phyloP scores from a whole-genome alignment of 2,329 filamentous ascomycete genomes.

The Stachybotrys elegans region DNA sequence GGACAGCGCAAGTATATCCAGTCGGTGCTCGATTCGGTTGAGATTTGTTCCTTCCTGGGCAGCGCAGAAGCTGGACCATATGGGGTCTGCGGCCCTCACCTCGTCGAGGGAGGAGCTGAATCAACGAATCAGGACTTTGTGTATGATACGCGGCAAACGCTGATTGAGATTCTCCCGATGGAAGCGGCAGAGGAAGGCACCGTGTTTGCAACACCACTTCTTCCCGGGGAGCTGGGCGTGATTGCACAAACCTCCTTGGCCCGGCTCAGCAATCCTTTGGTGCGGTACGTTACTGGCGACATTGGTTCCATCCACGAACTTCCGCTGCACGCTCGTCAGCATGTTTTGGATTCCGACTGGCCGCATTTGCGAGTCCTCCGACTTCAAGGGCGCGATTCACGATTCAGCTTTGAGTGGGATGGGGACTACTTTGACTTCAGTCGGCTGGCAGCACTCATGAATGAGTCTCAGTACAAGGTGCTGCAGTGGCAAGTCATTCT shows the following conservation, averaged over 20 bases:
- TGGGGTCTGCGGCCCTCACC: slow-evolving; percentile 23
- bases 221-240: slow-evolving; percentile 27
- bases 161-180: slow-evolving; percentile 30
- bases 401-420: slow-evolving; percentile 38
- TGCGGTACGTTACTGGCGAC: slow-evolving; percentile 39
- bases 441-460: slow-evolving; percentile 18
- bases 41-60: slow-evolving; percentile 33
- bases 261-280: slow-evolving; percentile 35
- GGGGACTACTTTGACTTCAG: slow-evolving; percentile 32
- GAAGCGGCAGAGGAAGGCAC: slow-evolving; percentile 7
- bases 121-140: slow-evolving; percentile 27
- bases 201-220: slow-evolving; percentile 10
- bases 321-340: slow-evolving; percentile 10
- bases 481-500: slow-evolving; percentile 39
- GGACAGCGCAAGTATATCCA: slow-evolving; percentile 26
- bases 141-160: slow-evolving; percentile 28
- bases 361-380: slow-evolving; percentile 28
- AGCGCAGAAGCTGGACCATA: slow-evolving; percentile 39
- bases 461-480: slow-evolving; percentile 18
- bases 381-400: slow-evolving; percentile 32
- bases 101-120: slow-evolving; percentile 12
- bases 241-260: slow-evolving; percentile 36
- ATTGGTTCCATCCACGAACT: slow-evolving; percentile 33
- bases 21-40: slow-evolving; percentile 22
- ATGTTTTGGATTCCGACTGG: slow-evolving; percentile 15